A percentile compares a stretch with the other conserved stretches of the same genome.
Conservation (phyloP, 495 filamentous ascomycete species). For the Penicillium diatomitis region DNA sequence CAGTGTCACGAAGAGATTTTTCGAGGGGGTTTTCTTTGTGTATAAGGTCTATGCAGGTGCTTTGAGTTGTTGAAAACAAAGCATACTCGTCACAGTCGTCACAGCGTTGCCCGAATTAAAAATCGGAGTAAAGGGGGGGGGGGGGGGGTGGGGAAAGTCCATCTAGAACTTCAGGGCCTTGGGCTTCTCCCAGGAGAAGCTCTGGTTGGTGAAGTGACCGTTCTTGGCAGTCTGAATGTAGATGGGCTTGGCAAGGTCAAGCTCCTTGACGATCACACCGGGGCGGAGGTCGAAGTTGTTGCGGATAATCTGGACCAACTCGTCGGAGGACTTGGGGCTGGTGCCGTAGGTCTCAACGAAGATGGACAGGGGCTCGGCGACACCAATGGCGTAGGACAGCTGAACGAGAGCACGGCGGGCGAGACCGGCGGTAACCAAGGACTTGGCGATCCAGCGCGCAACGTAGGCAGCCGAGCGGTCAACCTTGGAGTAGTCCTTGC, state of each 20-base stretch:
- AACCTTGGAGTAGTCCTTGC: constrained; percentile 99
- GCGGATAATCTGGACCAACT: constrained; percentile 88
- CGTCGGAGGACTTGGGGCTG: constrained; percentile 72
- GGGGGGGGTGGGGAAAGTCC: constrained; percentile 4
- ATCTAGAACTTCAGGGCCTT: constrained; percentile 82
- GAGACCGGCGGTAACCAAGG: constrained; percentile 78
- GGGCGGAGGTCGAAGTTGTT: constrained; percentile 95
- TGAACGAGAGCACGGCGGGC: constrained; percentile 89
- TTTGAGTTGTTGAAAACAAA: constrained; percentile 58
- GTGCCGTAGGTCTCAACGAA: constrained; percentile 58
- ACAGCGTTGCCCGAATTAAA: constrained; percentile 20
- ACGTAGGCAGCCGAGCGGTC: constrained; percentile 97
- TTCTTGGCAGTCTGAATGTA: constrained; percentile 99
- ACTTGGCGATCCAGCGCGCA: constrained; percentile 98
- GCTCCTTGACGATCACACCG: constrained; percentile 96
- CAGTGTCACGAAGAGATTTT: constrained; percentile 6
- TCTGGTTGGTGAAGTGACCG: constrained; percentile 98
- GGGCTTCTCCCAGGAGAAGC: constrained; percentile 96
- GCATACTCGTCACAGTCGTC: constrained; percentile 46
- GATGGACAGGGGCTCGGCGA: constrained; percentile 87
- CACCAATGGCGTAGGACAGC: constrained; percentile 98
- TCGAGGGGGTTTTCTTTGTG: constrained; percentile 6
- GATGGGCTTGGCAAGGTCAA: constrained; percentile 90
- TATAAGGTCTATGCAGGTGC: constrained; percentile 39
- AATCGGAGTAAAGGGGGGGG: constrained; percentile 7